Base-by-base conservation (phyloP, 306 rosid genomes). In the Malus asiatica region DNA sequence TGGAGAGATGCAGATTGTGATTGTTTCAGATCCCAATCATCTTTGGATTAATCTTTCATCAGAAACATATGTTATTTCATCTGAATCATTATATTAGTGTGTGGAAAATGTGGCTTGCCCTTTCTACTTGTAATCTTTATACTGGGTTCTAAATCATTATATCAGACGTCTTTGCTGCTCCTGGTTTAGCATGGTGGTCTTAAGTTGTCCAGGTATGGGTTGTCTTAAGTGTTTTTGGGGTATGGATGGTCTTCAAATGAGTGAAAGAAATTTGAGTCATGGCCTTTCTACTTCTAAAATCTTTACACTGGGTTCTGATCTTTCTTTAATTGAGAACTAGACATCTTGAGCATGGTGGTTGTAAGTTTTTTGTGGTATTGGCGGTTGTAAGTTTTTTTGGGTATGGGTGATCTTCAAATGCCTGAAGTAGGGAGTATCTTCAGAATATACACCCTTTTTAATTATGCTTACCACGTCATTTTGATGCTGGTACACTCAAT, bases 1-100 rank as follows among this genome's bases (percentile, higher is more conserved):
- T 55, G 99, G 93, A 75, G 96, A 88, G 84, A 83, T 87, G 71
- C 84, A 71, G 51, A 78, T 57, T 87, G 99, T 95, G 67, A 85
- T 63, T 63, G 7, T 63, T 79, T 33, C 55, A 63, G 74, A 73
- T 72, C 66, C 73, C 57, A 14, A 33, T 71, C 55, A 25, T 70
- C 67, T 61, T 42, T 77, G 23, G 32, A 0, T 70, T 40, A 64
- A 52, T 70, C 46, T 79, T 44, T 76, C 55, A 71, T 79, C 66
- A 19, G 67, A 23, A 66, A 44, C 52, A 27, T 9, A 27, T 4
- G 16, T 30, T 40, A 5, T 71, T 46, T 19, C 32, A 51, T 35
- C 38, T 45, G 14, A 40, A 51, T 76, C 58, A 65, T 40, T 11
- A 20, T 65, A 16, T 22, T 25, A 19, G 16, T 78, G 32, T 67